Base-by-base conservation (phyloP, 129 eudicot genomes). In the Silybum marianum region DNA sequence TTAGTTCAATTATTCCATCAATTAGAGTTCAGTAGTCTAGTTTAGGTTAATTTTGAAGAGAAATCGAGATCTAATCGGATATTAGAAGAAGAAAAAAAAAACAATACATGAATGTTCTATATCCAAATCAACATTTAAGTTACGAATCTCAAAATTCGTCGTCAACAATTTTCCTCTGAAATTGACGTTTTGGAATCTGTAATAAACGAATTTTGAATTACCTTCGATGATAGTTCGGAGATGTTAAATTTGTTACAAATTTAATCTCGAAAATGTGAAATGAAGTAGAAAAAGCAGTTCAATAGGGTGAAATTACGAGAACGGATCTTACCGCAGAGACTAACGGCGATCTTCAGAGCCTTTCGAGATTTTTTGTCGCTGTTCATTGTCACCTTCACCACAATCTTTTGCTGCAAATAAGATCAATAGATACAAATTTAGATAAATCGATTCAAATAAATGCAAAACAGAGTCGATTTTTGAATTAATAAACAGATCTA, bases 341-440 rank as follows among this genome's bases (percentile, higher is more conserved):
- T 67, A 58, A 76, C 85, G 0, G 85, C 88, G 40, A 85, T 85
- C 62, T 12, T 39, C n/a, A 75, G 14, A 36, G 88, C 85, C 51
- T 85, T 80, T 19, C 81, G 82, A 11, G 28, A 3, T 69, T 79
- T 84, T 75, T 76, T 85, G 2, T 85, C 78, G 42, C 0, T 18
- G 70, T 23, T 26, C 82, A 85, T 75, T 1, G 78, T 39, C 60
- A 85, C 88, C 69, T 75, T 75, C 36, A 85, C 80, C 19, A 85
- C 88, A 28, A 85, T 81, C 75, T 85, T 85, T 85, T 85, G 88
- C 88, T 85, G 82, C 68, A 84, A 77, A 71, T 39, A 24, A 0
- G 2, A 60, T 63, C 9, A 25, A 14, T 38, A 26, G 10, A 21
- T 10, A 74, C 38, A 73, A 65, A 66, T 18, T 73, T 3, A 73